Conservation (phyloP, 2,329 filamentous ascomycete genomes). For the Aureobasidium subglaciale region DNA sequence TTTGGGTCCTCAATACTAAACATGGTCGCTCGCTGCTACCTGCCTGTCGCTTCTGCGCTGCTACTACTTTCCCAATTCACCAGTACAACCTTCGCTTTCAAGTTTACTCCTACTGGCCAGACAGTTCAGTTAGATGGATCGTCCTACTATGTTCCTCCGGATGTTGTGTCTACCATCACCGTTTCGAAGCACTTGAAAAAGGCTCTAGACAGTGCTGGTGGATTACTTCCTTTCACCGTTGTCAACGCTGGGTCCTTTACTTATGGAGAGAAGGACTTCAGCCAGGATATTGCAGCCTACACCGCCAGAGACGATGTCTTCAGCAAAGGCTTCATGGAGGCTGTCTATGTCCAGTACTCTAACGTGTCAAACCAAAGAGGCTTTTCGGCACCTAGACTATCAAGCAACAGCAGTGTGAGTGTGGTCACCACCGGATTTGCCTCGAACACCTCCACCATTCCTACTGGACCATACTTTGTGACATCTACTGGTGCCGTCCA, state of each 20-base stretch:
- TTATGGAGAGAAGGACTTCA: slow-evolving; percentile 23
- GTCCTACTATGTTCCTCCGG: slow-evolving; percentile 35
- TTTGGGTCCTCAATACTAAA: background rate
- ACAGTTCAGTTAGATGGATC: slow-evolving; percentile 34
- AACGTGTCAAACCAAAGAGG: background rate
- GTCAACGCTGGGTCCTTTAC: slow-evolving; percentile 24
- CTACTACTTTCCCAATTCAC: background rate
- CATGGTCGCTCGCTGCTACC: background rate
- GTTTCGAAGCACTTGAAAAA: slow-evolving; percentile 18
- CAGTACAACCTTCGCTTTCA: background rate
- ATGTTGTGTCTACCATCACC: slow-evolving; percentile 29
- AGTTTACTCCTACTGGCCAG: slow-evolving; percentile 31
- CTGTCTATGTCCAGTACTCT: slow-evolving; percentile 18
- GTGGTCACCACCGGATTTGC: slow-evolving; percentile 19
- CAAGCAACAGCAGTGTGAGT: slow-evolving; percentile 8
- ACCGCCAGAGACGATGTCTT: slow-evolving; percentile 35
- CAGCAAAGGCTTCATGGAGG: slow-evolving; percentile 32
- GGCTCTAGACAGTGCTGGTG: slow-evolving; percentile 20
- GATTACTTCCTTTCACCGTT: slow-evolving; percentile 35
- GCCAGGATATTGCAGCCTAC: slow-evolving; percentile 25
- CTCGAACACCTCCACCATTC: slow-evolving; percentile 25
- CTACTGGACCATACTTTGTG: slow-evolving; percentile 46
- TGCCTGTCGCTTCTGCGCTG: slow-evolving; percentile 2
- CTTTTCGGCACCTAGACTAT: slow-evolving; percentile 9
- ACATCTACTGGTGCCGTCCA: slow-evolving; percentile 39